Evolutionary conservation across 345 rosid genomes (phyloP), one percentile per base, ranked within the genome.

Genomic region (Capsella bursapastoris): DNA sequence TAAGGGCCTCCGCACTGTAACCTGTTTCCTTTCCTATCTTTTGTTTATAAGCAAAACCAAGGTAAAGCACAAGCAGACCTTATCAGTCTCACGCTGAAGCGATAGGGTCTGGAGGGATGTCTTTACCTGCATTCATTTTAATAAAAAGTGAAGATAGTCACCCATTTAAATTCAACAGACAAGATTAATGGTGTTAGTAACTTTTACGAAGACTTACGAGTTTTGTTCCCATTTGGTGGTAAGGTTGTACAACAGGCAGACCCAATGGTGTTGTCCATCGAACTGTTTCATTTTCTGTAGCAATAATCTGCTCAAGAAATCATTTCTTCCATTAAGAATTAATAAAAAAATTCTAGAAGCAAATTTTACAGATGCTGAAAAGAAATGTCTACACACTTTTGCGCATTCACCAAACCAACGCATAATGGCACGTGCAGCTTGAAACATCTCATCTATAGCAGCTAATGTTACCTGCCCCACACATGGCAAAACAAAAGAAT

Each of bases 231-330:
- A 84, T 65, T 72, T 82, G 86, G 45, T 85, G 89, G 72, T 96
- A 96, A 59, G 99, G 99, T 74, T 96, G 99, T 66, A 96, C 97
- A 74, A 92, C 99, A 78, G 99, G 98, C 81, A 96, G 98, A 64
- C 98, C 98, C 34, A 96, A 84, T 45, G 98, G 97, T 71, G 97
- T 96, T 62, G 89, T 96, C 98, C 99, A 96, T 50, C 87, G 79
- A 53, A 96, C 99, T 11, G 98, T 86, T 74, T 90, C 83, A 77
- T 95, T 95, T 83, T 89, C 92, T 77, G 90, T 78, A 65, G 99
- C 98, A 76, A 95, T 88, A 45, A 90, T 76, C 99, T 95, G 66
- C 71, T 47, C 38, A 67, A 3, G 38, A 37, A 53, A 51, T 8
- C 5, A 5, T 16, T 52, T 22, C 41, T 45, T 27, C 27, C 15